Conservation (phyloP, 805 yeast species). For the Pichia paraexigua region DNA sequence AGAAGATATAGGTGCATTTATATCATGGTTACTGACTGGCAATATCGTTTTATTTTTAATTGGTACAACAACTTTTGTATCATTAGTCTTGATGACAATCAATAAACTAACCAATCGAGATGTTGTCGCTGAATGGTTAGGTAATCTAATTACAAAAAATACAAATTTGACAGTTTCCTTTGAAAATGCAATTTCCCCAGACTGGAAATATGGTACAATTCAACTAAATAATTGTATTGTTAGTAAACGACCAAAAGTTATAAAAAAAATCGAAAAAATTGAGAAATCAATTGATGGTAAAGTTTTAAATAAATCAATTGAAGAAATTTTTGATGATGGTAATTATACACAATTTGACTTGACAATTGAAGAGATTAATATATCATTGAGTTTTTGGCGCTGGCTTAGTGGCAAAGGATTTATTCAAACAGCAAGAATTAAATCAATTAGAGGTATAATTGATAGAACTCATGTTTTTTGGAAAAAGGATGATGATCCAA, state of each 20-base stretch:
- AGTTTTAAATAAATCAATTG: conserved; percentile 8
- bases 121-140: conserved; percentile 70
- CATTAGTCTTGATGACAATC: conserved; percentile 64
- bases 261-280: conserved; percentile 27
- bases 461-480: conserved; percentile 85
- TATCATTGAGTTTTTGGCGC: conserved; percentile 71
- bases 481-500: conserved; percentile 76
- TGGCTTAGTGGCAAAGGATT: conserved; percentile 92
- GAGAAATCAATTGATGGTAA: conserved; percentile 19
- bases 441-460: conserved; percentile 85
- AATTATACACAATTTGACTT: conserved; percentile 94
- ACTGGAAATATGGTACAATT: conserved; percentile 84
- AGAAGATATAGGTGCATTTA: conserved; percentile 86
- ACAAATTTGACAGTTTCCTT: conserved; percentile 78
- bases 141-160: conserved; percentile 76
- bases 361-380: conserved; percentile 76
- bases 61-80: conserved; percentile 90
- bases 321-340: conserved; percentile 59
- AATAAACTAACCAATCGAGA: conserved; percentile 89
- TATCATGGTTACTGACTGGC: conserved; percentile 88
- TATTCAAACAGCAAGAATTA: conserved; percentile 66
- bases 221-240: conserved; percentile 79
- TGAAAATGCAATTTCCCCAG: conserved; percentile 91
- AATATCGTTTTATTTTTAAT: conserved; percentile 70
- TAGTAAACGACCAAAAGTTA: conserved; percentile 62